These are phyloP conservation scores for Chalara sp. DNA, from an alignment of 2,329 filamentous ascomycete species.

Conservation along the genomic window DNA sequence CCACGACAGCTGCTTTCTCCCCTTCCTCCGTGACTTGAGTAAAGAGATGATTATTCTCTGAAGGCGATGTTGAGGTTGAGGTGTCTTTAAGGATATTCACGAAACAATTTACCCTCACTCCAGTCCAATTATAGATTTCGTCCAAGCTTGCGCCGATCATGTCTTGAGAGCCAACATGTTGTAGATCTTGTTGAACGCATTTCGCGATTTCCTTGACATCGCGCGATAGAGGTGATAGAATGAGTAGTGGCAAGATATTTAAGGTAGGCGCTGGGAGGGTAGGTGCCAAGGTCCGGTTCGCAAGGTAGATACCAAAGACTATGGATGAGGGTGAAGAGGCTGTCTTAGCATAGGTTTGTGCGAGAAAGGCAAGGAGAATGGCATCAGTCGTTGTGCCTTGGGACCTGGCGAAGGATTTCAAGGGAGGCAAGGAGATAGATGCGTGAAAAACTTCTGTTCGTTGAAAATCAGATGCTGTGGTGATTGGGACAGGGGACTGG, in stretches of 20 bases:
- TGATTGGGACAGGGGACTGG: constrained; percentile 26
- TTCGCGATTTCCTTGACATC: constrained; percentile 44
- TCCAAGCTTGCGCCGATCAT: constrained; percentile 56
- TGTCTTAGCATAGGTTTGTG: constrained; percentile 32
- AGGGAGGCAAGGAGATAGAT: constrained; percentile 33
- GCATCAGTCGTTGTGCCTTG: constrained; percentile 64
- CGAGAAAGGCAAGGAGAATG: constrained; percentile 67
- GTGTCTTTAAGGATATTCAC: constrained; percentile 66
- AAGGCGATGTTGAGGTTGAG: neutral
- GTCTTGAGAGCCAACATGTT: constrained; percentile 47
- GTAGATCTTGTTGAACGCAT: constrained; percentile 62
- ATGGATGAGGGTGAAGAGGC: constrained; percentile 33
- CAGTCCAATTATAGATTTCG: constrained; percentile 72
- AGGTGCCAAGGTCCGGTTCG: constrained; percentile 56
- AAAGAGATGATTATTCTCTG: too few species aligned
- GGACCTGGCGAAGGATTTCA: constrained; percentile 38
- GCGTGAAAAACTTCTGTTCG: constrained; percentile 39
- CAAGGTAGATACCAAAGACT: constrained; percentile 74
- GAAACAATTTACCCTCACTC: constrained; percentile 61
- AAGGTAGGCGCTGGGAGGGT: constrained; percentile 61
- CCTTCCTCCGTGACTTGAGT: too few species aligned
- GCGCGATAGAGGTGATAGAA: constrained; percentile 32
- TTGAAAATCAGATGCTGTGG: neutral
- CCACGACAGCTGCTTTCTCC: constrained; percentile 7
- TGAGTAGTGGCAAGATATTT: constrained; percentile 67